Conservation (phyloP, 1,139 yeast species). For the Scheffersomyces insectosa region DNA sequence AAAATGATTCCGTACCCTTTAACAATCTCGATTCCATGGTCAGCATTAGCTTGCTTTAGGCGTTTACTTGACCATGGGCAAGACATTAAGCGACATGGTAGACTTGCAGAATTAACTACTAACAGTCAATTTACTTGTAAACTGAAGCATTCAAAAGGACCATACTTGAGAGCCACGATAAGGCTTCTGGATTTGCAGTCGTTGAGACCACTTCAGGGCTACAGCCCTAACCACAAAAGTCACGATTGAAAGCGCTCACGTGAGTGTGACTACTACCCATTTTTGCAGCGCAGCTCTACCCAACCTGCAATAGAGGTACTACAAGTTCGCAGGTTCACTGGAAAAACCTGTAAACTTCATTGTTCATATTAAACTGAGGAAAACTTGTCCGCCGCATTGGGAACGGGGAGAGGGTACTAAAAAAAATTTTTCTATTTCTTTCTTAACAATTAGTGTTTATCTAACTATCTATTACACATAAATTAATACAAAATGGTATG, state of each 20-base stretch:
- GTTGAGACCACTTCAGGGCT: conserved; percentile 4
- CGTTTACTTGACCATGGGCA: no score
- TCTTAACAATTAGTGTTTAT: not conserved
- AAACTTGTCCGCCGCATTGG: no score
- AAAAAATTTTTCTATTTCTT: conserved; percentile 13
- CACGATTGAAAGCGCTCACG: no score
- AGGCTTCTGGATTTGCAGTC: not conserved
- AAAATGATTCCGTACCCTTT: no score
- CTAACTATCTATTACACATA: conserved; percentile 8
- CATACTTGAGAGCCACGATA: no score
- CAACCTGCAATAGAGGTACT: not conserved
- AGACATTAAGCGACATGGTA: no score
- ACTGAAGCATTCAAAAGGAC: no score
- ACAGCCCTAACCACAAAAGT: conserved; percentile 3
- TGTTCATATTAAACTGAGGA: no score
- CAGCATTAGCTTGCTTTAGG: no score
- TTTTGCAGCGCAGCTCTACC: not conserved
- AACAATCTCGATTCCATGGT: no score
- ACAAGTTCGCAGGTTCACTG: not conserved
- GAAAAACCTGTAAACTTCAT: not conserved
- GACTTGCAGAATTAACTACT: no score
- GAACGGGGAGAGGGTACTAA: not conserved
- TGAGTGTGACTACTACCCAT: conserved; percentile 3
- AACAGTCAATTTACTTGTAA: no score
- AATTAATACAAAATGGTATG: conserved; percentile 34